Conservation (phyloP, 139 green algal species). For the Coelastrella sp. region DNA sequence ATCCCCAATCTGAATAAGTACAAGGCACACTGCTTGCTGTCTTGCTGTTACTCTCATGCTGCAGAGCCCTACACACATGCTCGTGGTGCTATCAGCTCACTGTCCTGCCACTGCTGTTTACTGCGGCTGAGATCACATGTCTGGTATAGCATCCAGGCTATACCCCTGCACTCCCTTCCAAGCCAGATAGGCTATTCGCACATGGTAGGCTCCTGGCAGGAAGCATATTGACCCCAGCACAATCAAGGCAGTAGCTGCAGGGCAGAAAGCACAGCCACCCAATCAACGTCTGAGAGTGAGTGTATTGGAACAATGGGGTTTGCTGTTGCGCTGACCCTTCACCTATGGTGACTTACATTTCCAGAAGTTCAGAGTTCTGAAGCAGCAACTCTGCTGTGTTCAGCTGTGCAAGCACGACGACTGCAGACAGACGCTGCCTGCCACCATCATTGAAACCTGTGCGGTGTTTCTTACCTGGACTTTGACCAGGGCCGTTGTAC, state of each 20-base stretch:
- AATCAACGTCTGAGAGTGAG: not conserved
- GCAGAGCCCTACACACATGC: not conserved
- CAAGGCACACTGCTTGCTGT: no score
- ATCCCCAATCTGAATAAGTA: no score
- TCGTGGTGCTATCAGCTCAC: not conserved
- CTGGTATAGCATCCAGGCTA: slow-evolving; percentile 51
- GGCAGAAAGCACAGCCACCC: not conserved
- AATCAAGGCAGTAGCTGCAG: slow-evolving; percentile 51
- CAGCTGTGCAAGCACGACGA: not conserved
- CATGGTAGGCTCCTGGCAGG: slow-evolving; percentile 53
- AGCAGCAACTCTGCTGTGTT: not conserved
- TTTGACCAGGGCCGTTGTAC: slow-evolving; percentile 7
- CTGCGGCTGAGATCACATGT: slow-evolving; percentile 28
- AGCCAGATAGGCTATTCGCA: slow-evolving; percentile 50
- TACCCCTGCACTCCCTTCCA: slow-evolving; percentile 51
- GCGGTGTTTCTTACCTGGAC: not conserved
- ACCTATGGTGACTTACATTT: no score
- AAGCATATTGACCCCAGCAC: slow-evolving; percentile 53
- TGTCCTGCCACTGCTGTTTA: not conserved
- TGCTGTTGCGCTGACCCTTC: no score
- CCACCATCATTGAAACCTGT: not conserved
- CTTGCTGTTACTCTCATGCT: no score
- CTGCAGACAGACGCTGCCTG: not conserved
- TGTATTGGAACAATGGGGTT: not conserved
- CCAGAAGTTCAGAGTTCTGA: no score